Percentiles rank a stretch among this genome's conserved stretches.
Evolutionary conservation across 495 filamentous ascomycete species (phyloP).

Genomic region (Zalerion maritima): DNA sequence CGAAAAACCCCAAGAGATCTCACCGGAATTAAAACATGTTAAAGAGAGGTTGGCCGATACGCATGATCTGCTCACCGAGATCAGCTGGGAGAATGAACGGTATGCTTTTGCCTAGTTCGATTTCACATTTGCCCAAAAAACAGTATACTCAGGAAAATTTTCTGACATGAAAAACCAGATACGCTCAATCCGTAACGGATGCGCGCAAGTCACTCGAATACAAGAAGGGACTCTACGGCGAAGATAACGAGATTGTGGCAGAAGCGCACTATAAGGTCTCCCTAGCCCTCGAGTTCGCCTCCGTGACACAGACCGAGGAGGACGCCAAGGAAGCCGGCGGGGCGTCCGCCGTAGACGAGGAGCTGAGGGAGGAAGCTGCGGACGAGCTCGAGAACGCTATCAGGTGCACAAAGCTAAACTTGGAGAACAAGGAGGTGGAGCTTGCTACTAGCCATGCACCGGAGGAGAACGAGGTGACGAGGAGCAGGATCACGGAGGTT

Average conservation of each 20-base stretch:
- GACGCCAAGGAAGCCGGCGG: conserved; percentile 22
- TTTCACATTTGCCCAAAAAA: not conserved
- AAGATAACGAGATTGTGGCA: conserved; percentile 67
- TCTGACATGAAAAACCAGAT: conserved; percentile 31
- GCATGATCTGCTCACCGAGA: conserved; percentile 82
- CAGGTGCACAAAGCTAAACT: conserved; percentile 57
- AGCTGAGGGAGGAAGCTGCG: conserved; percentile 59
- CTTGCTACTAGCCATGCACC: conserved; percentile 35
- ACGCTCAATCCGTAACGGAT: conserved; percentile 67
- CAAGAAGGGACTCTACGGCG: conserved; percentile 59
- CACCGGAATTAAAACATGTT: conserved; percentile 41
- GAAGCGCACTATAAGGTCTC: conserved; percentile 95
- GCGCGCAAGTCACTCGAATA: conserved; percentile 58
- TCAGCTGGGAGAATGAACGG: conserved; percentile 84
- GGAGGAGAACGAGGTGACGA: conserved; percentile 43
- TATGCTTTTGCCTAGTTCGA: conserved; percentile 11
- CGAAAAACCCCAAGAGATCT: no score
- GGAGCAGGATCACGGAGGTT: conserved; percentile 59
- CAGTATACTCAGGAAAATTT: conserved; percentile 1
- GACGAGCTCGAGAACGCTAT: conserved; percentile 72
- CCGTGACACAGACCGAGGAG: conserved; percentile 49
- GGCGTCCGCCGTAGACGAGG: conserved; percentile 42
- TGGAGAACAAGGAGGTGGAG: conserved; percentile 55
- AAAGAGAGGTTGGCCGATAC: conserved; percentile 81
- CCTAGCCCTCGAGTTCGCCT: conserved; percentile 85